These are phyloP conservation scores for Allium sativum DNA, from an alignment of 106 monocot genomes.

Conservation along the genomic window DNA sequence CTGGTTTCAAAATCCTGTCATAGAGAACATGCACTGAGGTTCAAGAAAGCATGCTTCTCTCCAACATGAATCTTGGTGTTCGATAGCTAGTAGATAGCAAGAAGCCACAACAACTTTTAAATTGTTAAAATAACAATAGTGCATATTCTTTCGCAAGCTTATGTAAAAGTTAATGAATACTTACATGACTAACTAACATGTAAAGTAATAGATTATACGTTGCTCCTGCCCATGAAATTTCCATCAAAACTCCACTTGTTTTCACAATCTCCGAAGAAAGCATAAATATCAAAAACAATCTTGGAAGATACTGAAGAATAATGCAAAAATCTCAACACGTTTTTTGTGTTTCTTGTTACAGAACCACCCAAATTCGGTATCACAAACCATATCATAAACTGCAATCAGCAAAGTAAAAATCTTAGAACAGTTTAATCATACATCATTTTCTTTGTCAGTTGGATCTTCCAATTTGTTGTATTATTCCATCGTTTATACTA, in stretches of 20 bases:
- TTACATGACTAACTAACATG: slow-evolving; percentile 86
- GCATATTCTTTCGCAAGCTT: neutral
- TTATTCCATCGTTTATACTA: too few species aligned
- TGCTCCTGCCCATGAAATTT: slow-evolving; percentile 79
- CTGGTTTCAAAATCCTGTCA: slow-evolving; percentile 43
- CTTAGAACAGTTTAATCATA: too few species aligned
- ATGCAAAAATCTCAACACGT: slow-evolving; percentile 51
- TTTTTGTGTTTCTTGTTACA: slow-evolving; percentile 38
- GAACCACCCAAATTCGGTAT: slow-evolving; percentile 51
- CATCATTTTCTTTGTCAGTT: slow-evolving; percentile 90
- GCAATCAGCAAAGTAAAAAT: too few species aligned
- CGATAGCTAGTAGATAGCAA: slow-evolving; percentile 74
- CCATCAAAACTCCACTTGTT: slow-evolving; percentile 61
- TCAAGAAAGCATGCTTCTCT: slow-evolving; percentile 37
- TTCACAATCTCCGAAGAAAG: slow-evolving; percentile 61
- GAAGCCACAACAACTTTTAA: slow-evolving; percentile 70
- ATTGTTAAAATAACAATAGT: too few species aligned
- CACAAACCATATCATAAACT: slow-evolving; percentile 68
- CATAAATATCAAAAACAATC: slow-evolving; percentile 55
- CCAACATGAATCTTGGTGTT: slow-evolving; percentile 67
- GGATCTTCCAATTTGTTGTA: slow-evolving; percentile 94
- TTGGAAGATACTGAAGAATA: slow-evolving; percentile 64
- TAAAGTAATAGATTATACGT: slow-evolving; percentile 79
- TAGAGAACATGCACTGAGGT: slow-evolving; percentile 33
- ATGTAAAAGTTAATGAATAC: slow-evolving; percentile 1